Conservation (phyloP, 345 rosid species). For the Linum trigynum region DNA sequence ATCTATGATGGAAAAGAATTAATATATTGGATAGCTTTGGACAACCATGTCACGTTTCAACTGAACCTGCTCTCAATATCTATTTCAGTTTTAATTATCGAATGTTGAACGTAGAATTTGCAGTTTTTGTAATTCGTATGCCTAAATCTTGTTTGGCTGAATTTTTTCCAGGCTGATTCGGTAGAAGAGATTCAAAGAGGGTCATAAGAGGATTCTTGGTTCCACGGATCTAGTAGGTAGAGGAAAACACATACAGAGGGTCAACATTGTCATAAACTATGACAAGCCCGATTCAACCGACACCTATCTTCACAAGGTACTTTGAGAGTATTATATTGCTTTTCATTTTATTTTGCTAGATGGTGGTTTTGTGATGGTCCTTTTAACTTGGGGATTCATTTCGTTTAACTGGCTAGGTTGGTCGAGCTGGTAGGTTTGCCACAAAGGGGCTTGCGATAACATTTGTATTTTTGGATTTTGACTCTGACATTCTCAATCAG, state of each 20-base stretch:
- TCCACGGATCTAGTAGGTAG: conserved; percentile 8
- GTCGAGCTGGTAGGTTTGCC: conserved; percentile 98
- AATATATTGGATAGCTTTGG: no score
- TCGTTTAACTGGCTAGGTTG: no score
- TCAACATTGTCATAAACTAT: conserved; percentile 6
- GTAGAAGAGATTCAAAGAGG: conserved; percentile 1
- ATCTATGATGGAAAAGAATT: no score
- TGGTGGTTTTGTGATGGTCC: no score
- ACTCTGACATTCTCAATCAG: conserved; percentile 92
- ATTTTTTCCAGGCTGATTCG: background rate
- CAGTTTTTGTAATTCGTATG: no score
- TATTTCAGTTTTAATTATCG: no score
- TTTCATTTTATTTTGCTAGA: background rate
- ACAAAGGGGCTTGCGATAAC: conserved; percentile 98
- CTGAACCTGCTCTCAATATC: no score
- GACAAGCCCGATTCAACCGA: conserved; percentile 5
- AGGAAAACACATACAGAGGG: background rate
- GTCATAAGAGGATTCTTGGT: conserved; percentile 2
- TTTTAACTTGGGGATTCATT: no score
- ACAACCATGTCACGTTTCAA: no score
- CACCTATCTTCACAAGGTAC: conserved; percentile 5
- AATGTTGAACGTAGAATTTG: no score
- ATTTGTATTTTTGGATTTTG: conserved; percentile 80
- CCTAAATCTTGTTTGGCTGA: background rate
- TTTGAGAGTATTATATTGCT: no score